Percentiles rank a stretch among this genome's conserved stretches.
phyloP scores from a whole-genome alignment of 192 early-diverging fungal species.

The Rhizoclosmatium sp. region DNA sequence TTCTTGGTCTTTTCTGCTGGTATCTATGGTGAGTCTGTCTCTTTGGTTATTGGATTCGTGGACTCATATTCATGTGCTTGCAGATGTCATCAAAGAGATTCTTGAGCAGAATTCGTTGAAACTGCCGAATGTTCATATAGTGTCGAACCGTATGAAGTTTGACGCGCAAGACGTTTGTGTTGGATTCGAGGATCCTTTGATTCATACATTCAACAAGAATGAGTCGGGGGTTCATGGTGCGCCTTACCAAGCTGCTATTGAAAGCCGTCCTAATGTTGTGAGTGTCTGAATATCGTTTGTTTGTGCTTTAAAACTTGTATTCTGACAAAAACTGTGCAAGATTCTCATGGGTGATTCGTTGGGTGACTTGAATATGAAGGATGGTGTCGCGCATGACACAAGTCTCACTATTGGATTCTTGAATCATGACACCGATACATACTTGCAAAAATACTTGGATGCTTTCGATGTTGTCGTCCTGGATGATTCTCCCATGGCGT shows the following conservation, averaged over 20 bases:
- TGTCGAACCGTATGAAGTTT: conserved; percentile 77
- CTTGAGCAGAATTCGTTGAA: conserved; percentile 51
- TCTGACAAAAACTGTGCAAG: neutral
- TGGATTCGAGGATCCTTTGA: conserved; percentile 68
- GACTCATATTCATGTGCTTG: neutral
- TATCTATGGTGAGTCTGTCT: conserved; percentile 49
- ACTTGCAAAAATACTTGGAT: conserved; percentile 58
- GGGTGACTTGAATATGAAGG: conserved; percentile 76
- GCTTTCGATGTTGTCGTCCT: conserved; percentile 74
- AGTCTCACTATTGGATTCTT: conserved; percentile 74
- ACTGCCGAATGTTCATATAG: conserved; percentile 67
- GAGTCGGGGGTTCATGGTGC: conserved; percentile 62
- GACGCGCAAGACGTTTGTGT: conserved; percentile 60
- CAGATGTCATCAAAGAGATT: conserved; percentile 71
- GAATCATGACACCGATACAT: conserved; percentile 65
- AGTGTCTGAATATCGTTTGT: neutral
- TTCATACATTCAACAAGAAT: conserved; percentile 78
- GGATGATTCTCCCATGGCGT: conserved; percentile 46
- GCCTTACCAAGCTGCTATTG: conserved; percentile 52
- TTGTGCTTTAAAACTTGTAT: neutral
- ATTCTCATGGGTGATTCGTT: conserved; percentile 77
- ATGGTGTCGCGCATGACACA: conserved; percentile 62
- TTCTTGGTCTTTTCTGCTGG: conserved; percentile 80
- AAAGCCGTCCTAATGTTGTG: conserved; percentile 62
- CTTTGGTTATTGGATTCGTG: conserved; percentile 8